phyloP scores from a whole-genome alignment of 768 basidiomycete species.

The Amanita subjunquillea region DNA sequence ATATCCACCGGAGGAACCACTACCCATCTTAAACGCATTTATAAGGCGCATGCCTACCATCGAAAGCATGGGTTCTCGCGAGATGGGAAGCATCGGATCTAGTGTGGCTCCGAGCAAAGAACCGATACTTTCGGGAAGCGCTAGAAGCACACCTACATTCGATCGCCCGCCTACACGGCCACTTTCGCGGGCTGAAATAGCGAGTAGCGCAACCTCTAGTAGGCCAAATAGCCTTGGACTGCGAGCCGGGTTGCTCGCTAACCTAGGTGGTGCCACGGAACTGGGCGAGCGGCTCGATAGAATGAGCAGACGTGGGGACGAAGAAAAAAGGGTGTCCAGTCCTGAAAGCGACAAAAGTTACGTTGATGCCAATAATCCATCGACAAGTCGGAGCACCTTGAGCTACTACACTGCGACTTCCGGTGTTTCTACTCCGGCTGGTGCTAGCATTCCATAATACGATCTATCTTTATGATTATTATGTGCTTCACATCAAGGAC shows the following conservation, averaged over 20 bases:
- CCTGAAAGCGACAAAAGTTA: slow-evolving; percentile 1
- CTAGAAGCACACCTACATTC: slow-evolving; percentile 10
- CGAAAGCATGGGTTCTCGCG: slow-evolving; percentile 64
- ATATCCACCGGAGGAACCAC: slow-evolving; percentile 37
- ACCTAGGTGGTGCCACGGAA: slow-evolving; percentile 21
- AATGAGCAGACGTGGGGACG: not conserved
- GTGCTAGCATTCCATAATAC: not conserved
- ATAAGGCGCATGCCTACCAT: slow-evolving; percentile 77
- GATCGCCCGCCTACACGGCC: slow-evolving; percentile 32
- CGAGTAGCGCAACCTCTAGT: slow-evolving; percentile 24
- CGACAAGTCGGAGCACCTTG: slow-evolving; percentile 8
- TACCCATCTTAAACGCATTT: slow-evolving; percentile 52
- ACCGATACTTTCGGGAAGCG: slow-evolving; percentile 6
- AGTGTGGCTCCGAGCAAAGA: slow-evolving; percentile 6
- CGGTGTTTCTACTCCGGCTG: not conserved
- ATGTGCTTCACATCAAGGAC: not conserved
- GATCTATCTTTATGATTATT: not conserved
- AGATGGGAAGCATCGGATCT: slow-evolving; percentile 27
- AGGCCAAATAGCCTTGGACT: slow-evolving; percentile 23
- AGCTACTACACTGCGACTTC: slow-evolving; percentile 15
- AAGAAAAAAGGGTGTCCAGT: not conserved
- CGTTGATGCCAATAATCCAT: slow-evolving; percentile 11
- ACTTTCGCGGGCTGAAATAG: slow-evolving; percentile 18
- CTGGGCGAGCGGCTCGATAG: slow-evolving; percentile 13
- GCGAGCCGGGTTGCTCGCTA: slow-evolving; percentile 19